Evolutionary conservation across 1,139 yeast species (phyloP), one percentile per base, ranked within the genome.

Genomic region (Spencermartinsiella ligniputridi): DNA sequence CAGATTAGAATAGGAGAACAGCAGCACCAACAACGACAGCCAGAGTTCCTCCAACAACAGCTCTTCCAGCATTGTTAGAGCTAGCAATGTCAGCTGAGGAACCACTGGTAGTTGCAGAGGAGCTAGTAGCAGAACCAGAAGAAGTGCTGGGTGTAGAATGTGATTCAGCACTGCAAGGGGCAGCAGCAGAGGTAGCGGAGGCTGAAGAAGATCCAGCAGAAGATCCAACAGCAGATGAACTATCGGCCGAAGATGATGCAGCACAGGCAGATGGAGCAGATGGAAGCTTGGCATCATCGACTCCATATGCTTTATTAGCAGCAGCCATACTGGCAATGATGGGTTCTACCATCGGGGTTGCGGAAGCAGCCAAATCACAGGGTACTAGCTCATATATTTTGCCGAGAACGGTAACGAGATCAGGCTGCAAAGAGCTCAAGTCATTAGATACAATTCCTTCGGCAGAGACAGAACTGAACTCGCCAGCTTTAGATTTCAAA

Each of bases 391-490:
- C 34, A 27, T 40, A 44, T 4, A 40, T 16, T n/a, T 13, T 34
- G 20, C 35, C 15, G 27, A 25, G 22, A 3, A 44, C 34, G 12
- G 20, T 8, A 18, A 27, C 20, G 27, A 40, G 32, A 21, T 17
- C 25, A 3, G 38, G 38, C 18, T 44, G 44, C 24, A 44, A 35
- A 8, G 37, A 38, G 25, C 47, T 39, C 16, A 51, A 41, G 30
- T 51, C 54, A 24, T 36, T 42, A 41, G 42, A 41, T 35, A 51
- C 54, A 47, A 51, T 49, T 2, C 27, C 11, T 12, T 45, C 37
- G 18, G 52, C 46, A 15, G 48, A 49, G 35, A 49, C 51, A n/a
- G 41, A 24, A 19, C 43, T 34, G 40, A 51, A 34, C 27, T 40
- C 48, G 16, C 47, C 19, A n/a, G 40, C 44, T 37, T 49, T 49